phyloP scores from a whole-genome alignment of 768 basidiomycete species.

The Boletus subparvulus region DNA sequence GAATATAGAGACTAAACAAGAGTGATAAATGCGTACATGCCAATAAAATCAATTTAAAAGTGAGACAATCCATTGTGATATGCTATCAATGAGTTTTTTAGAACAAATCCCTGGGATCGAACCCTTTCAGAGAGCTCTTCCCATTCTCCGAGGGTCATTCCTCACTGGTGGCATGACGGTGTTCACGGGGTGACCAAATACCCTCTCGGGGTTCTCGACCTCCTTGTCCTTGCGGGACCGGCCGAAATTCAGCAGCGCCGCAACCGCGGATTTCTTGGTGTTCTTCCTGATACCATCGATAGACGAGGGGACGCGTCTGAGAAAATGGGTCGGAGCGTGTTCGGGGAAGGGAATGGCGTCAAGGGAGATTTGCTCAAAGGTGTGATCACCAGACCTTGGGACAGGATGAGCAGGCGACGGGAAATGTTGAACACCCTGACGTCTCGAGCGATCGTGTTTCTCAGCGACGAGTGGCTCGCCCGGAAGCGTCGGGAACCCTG shows the following conservation, averaged over 20 bases:
- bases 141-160: conserved; percentile 9
- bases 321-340: not conserved
- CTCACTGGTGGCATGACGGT: conserved; percentile 5
- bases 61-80: not conserved
- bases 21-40: not conserved
- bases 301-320: conserved; percentile 9
- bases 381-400: not conserved
- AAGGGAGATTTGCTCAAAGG: conserved; percentile 10
- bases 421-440: not conserved
- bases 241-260: conserved; percentile 6
- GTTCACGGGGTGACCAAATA: conserved; percentile 21
- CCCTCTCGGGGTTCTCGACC: not conserved
- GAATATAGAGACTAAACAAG: not conserved
- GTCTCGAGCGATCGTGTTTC: conserved; percentile 1
- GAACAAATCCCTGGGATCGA: conserved; percentile 22
- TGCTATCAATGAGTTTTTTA: too few species aligned
- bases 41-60: not conserved
- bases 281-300: conserved; percentile 3
- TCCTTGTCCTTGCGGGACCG: conserved; percentile 2
- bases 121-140: conserved; percentile 11
- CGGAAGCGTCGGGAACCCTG: too few species aligned
- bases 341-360: conserved; percentile 14
- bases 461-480: not conserved
- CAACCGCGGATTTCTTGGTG: conserved; percentile 2
- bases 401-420: not conserved